Base-by-base conservation (phyloP, 306 rosid species). In the Rosa lucieae region DNA sequence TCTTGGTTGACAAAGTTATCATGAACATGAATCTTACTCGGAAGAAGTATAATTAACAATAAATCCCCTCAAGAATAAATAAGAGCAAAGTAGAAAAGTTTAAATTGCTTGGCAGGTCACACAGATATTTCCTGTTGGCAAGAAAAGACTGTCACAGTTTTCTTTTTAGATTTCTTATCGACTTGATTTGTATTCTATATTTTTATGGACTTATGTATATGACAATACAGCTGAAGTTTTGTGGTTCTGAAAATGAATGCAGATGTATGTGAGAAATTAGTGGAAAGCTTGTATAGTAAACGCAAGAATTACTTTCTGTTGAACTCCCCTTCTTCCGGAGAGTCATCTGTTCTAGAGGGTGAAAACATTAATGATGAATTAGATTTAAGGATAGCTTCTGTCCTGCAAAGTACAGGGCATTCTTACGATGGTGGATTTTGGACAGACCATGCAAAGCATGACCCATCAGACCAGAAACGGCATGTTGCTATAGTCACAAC, bases 401-500 rank as follows among this genome's bases (percentile, higher is more conserved):
- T 95, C 81, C 93, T 95, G 73, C 94, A 91, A 84, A 95, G 99
- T 83, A 95, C 99, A 40, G 97, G 99, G 67, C 98, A 93, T 79
- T 81, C 81, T 72, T 83, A 89, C 70, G 99, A 91, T 66, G 99
- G 99, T 91, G 97, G 98, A 66, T 85, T 91, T 77, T 90, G 99
- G 99, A 77, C 90, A 44, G 94, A 89, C 81, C 92, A 85, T 62
- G 79, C 85, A 78, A 95, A 93, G 86, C 89, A 85, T 65, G 90
- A 87, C 7, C 80, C 84, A 1, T 82, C 86, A 20, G 86, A 83
- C 46, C 84, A 81, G 72, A 93, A 91, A 85, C 84, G 98, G 75
- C 94, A 91, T 80, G 89, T 93, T 85, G 99, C 99, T 49, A 95
- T 95, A 48, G 97, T 95, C 74, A 96, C 99, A 73, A 96, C 99